Percentiles rank a stretch among this genome's conserved stretches.
Evolutionary conservation across 306 rosid species (phyloP).

Genomic region (Inga oerstediana): DNA sequence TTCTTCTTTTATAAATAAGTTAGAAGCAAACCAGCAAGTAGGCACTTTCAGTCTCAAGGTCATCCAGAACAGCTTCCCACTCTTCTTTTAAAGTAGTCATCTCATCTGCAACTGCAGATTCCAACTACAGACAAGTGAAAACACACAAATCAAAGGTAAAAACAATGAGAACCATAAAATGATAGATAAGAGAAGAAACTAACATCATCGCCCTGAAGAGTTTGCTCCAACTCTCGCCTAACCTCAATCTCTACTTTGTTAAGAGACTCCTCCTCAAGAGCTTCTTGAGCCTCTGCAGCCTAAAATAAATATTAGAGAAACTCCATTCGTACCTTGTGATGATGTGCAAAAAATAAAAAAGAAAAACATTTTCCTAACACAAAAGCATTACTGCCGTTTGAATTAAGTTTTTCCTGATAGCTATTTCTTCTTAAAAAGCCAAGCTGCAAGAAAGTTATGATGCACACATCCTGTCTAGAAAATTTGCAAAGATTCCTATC

Average conservation of each 20-base stretch:
- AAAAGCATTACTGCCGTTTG: conserved; percentile 10
- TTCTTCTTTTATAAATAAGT: conserved; percentile 14
- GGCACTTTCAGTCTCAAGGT: conserved; percentile 88
- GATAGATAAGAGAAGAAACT: conserved; percentile 45
- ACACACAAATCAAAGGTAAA: conserved; percentile 34
- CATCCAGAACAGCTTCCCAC: conserved; percentile 87
- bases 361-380: conserved; percentile 15
- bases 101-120: conserved; percentile 80
- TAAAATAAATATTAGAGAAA: conserved; percentile 55
- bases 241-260: conserved; percentile 87
- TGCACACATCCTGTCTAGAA: not conserved
- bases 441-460: conserved; percentile 6
- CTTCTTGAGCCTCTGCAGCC: conserved; percentile 99
- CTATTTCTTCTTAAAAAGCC: not conserved
- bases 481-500: not conserved
- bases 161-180: conserved; percentile 19
- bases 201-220: conserved; percentile 75
- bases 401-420: conserved; percentile 12
- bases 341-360: not conserved
- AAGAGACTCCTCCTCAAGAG: conserved; percentile 96
- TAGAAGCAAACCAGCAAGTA: conserved; percentile 76
- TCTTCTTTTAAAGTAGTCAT: conserved; percentile 70
- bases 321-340: conserved; percentile 29
- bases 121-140: conserved; percentile 67
- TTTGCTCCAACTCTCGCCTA: conserved; percentile 79